Evolutionary conservation across 208 protist species (phyloP).

Genomic region (Trypanosoma rangeli): DNA sequence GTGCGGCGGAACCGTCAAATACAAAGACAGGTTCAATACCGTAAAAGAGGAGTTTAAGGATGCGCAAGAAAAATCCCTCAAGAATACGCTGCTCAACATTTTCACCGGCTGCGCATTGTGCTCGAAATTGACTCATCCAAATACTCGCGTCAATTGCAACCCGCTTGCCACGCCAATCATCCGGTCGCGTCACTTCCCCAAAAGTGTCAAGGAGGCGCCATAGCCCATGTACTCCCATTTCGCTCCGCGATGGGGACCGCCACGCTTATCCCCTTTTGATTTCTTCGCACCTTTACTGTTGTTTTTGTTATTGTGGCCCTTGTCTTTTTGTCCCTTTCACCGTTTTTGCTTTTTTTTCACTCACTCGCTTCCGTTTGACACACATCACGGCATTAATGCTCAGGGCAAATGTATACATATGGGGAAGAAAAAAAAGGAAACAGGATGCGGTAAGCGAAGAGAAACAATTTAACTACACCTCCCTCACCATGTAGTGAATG

Average conservation of each 20-base stretch:
- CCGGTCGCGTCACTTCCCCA: conserved; percentile 66
- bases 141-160: conserved; percentile 90
- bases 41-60: conserved; percentile 89
- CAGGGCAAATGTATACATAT: too few species aligned
- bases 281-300: background rate
- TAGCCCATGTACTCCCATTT: conserved; percentile 86
- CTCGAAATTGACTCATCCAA: conserved; percentile 84
- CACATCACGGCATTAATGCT: too few species aligned
- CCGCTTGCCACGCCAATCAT: conserved; percentile 58
- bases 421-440: background rate
- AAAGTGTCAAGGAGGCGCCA: conserved; percentile 87
- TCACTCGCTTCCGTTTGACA: too few species aligned
- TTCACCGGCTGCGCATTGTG: conserved; percentile 37
- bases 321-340: too few species aligned
- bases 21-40: conserved; percentile 88
- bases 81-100: conserved; percentile 60
- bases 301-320: background rate
- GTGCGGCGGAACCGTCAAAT: conserved; percentile 72
- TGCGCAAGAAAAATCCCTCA: conserved; percentile 77
- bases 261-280: background rate
- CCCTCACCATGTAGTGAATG: background rate
- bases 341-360: too few species aligned
- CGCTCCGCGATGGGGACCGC: too few species aligned
- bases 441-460: background rate
- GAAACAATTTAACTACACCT: background rate